phyloP scores from a whole-genome alignment of 2,329 filamentous ascomycete genomes.

The Trichoderma sp. region DNA sequence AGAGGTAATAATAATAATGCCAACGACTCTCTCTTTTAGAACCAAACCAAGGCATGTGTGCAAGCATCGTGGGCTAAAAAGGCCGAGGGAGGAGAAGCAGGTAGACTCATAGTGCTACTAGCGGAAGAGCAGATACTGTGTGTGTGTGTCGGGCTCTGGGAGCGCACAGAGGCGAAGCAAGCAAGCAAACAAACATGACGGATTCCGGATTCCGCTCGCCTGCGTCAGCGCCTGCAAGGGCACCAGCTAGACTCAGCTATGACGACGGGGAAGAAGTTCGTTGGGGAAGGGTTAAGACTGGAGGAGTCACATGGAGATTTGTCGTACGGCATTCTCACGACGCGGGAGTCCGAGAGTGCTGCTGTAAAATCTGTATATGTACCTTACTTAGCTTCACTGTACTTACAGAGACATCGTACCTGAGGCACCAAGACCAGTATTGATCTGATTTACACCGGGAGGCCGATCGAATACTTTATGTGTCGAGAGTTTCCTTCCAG shows the following conservation, averaged over 20 bases:
- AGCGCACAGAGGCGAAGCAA: background rate
- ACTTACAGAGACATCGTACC: background rate
- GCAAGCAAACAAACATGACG: background rate
- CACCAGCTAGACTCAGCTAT: constrained; percentile 15
- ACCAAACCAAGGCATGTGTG: background rate
- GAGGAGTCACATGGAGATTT: constrained; percentile 8
- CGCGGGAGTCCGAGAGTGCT: background rate
- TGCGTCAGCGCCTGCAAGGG: constrained; percentile 9
- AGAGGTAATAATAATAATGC: background rate
- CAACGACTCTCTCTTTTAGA: background rate
- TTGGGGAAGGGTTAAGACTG: background rate
- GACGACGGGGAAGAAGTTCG: background rate
- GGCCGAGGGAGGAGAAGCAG: background rate
- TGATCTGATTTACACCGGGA: background rate
- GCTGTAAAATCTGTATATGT: background rate
- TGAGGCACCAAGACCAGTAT: background rate
- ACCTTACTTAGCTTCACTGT: background rate
- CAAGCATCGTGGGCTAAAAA: background rate
- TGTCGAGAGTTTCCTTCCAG: background rate
- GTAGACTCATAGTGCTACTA: background rate
- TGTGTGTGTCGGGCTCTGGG: constrained; percentile 10
- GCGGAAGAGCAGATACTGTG: background rate
- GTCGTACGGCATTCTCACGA: background rate
- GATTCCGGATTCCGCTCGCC: background rate
- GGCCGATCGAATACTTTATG: background rate